phyloP scores from a whole-genome alignment of 306 rosid genomes.

The Betula pendula region DNA sequence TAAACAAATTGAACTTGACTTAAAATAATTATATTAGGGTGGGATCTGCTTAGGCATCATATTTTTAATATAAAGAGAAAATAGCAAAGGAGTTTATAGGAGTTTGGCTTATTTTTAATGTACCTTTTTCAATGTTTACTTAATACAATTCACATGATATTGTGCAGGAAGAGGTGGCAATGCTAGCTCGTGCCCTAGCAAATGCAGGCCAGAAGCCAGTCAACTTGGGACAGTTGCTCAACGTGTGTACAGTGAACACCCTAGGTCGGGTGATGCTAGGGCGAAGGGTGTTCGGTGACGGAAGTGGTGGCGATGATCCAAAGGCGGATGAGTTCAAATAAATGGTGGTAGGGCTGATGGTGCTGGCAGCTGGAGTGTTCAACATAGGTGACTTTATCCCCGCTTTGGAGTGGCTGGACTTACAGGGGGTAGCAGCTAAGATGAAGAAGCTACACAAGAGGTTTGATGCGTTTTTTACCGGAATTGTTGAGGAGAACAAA shows the following conservation, averaged over 20 bases:
- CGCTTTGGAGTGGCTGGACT: slow-evolving; percentile 56
- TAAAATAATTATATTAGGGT: too few species aligned
- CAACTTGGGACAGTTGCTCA: slow-evolving; percentile 53
- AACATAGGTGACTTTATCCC: slow-evolving; percentile 79
- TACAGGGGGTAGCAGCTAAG: slow-evolving; percentile 61
- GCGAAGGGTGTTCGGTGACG: slow-evolving; percentile 55
- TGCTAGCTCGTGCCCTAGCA: slow-evolving; percentile 45
- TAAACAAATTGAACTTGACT: too few species aligned
- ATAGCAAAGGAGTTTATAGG: too few species aligned
- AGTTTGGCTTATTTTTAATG: too few species aligned
- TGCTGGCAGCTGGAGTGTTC: slow-evolving; percentile 59
- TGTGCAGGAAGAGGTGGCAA: slow-evolving; percentile 55
- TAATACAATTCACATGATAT: not conserved
- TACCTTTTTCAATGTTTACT: too few species aligned
- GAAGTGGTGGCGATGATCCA: slow-evolving; percentile 36
- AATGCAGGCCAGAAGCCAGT: slow-evolving; percentile 38
- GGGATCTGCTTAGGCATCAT: too few species aligned
- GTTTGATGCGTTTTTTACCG: slow-evolving; percentile 55
- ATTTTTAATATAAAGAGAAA: too few species aligned
- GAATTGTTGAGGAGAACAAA: slow-evolving; percentile 57
- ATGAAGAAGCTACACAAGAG: slow-evolving; percentile 64
- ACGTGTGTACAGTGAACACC: slow-evolving; percentile 64
- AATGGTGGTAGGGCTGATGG: slow-evolving; percentile 74
- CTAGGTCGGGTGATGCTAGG: slow-evolving; percentile 68
- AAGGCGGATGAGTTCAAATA: slow-evolving; percentile 64